phyloP scores from a whole-genome alignment of 345 rosid species.

The Arabidopsis arenosa region DNA sequence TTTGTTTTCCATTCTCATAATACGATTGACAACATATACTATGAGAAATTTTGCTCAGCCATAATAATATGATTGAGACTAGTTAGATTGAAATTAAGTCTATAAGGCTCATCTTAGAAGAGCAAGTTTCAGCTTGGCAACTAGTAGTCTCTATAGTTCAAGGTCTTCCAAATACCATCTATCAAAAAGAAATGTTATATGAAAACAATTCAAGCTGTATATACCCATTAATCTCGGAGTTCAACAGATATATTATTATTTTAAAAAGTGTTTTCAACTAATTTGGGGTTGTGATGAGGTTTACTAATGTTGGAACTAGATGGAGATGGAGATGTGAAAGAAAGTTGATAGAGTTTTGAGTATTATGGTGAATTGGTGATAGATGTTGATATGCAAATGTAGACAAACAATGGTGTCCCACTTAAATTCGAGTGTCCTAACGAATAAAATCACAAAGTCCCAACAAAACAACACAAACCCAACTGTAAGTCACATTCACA shows the following conservation, averaged over 20 bases:
- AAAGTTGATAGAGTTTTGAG: slow-evolving; percentile 38
- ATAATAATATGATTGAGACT: background rate
- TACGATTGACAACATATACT: background rate
- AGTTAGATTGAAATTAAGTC: background rate
- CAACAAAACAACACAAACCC: slow-evolving; percentile 47
- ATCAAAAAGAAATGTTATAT: background rate
- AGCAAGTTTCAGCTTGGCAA: background rate
- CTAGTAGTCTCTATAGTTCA: background rate
- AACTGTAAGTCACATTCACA: slow-evolving; percentile 43
- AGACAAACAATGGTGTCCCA: slow-evolving; percentile 40
- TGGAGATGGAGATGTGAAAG: slow-evolving; percentile 39
- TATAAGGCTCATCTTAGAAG: background rate
- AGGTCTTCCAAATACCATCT: background rate
- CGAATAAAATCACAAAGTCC: slow-evolving; percentile 38
- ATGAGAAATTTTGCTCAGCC: background rate
- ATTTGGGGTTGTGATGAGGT: slow-evolving; percentile 23
- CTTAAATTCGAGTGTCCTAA: slow-evolving; percentile 40
- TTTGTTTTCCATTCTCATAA: slow-evolving; percentile 1
- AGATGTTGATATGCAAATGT: slow-evolving; percentile 41
- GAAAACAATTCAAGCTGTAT: background rate
- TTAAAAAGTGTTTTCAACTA: slow-evolving; percentile 20
- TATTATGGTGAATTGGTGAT: slow-evolving; percentile 9
- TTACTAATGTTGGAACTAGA: slow-evolving; percentile 26
- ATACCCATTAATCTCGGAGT: slow-evolving; percentile 12
- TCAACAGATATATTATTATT: background rate